Percentiles rank a stretch among this genome's conserved stretches.
Conservation (phyloP, 192 early-diverging fungal species). For the Entophlyctis helioformis region DNA sequence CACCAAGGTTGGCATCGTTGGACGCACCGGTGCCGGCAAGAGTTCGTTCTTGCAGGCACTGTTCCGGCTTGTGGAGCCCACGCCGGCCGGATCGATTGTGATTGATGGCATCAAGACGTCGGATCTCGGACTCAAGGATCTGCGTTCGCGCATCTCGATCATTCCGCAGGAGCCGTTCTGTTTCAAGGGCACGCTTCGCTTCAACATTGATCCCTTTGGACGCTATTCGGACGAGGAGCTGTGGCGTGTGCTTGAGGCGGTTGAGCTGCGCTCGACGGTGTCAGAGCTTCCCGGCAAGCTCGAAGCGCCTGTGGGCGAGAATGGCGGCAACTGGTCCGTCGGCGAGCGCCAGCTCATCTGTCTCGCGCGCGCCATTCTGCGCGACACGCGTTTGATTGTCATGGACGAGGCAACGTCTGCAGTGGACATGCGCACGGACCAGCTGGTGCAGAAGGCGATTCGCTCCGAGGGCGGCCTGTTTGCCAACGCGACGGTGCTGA, state of each 20-base stretch:
- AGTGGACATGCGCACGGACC: constrained; percentile 16
- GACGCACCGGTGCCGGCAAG: constrained; percentile 75
- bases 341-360: constrained; percentile 79
- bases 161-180: constrained; percentile 60
- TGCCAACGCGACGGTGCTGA: constrained; percentile 33
- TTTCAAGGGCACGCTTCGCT: constrained; percentile 57
- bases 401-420: constrained; percentile 28
- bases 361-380: constrained; percentile 60
- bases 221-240: constrained; percentile 48
- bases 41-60: constrained; percentile 51
- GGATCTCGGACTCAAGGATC: constrained; percentile 36
- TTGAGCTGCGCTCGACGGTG: constrained; percentile 28
- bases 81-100: constrained; percentile 30
- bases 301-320: constrained; percentile 74
- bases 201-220: constrained; percentile 63
- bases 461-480: too few species aligned
- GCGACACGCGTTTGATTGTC: constrained; percentile 29
- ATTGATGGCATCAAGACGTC: constrained; percentile 60
- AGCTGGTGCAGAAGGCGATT: constrained; percentile 34
- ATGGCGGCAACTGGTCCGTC: constrained; percentile 57
- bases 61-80: constrained; percentile 63
- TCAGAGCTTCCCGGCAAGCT: constrained; percentile 19
- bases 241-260: constrained; percentile 53
- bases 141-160: constrained; percentile 41
- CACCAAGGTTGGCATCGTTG: constrained; percentile 73